Percentiles rank a stretch among this genome's conserved stretches.
phyloP scores from a whole-genome alignment of 768 basidiomycete species.

The Psilocybe azurescens region DNA sequence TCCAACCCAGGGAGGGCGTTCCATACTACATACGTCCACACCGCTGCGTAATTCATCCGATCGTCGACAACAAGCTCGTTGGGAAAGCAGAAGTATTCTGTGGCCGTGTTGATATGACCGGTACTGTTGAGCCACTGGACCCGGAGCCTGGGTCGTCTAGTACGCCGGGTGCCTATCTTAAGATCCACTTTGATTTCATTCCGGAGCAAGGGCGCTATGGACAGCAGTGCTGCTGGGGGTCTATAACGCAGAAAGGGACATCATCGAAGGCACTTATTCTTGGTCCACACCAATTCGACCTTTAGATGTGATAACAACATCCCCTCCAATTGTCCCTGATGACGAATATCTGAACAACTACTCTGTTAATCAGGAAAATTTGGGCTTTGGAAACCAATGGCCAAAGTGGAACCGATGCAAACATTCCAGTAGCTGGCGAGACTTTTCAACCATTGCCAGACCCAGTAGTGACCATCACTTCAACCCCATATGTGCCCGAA shows the following conservation, averaged over 20 bases:
- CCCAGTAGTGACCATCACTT: no score
- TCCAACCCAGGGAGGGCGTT: background rate
- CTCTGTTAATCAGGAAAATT: no score
- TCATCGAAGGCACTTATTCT: background rate
- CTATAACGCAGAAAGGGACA: slow-evolving; percentile 1
- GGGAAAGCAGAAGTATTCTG: slow-evolving; percentile 11
- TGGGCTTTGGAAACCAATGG: no score
- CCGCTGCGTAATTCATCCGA: slow-evolving; percentile 11
- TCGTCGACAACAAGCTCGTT: background rate
- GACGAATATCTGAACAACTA: no score
- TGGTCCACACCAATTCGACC: background rate
- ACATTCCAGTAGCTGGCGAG: no score
- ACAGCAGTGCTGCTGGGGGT: background rate
- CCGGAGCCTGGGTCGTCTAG: no score
- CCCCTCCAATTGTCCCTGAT: no score
- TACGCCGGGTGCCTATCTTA: background rate
- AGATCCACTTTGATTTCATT: background rate
- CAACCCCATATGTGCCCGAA: no score
- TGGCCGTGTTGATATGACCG: background rate
- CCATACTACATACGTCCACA: background rate
- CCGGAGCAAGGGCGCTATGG: background rate
- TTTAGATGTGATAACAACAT: background rate
- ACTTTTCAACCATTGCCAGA: no score
- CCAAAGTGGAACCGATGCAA: no score
- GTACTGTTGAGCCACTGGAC: background rate